Evolutionary conservation across 225 moss, liverwort and hornwort genomes (phyloP).

Genomic region (Asterella californica): DNA sequence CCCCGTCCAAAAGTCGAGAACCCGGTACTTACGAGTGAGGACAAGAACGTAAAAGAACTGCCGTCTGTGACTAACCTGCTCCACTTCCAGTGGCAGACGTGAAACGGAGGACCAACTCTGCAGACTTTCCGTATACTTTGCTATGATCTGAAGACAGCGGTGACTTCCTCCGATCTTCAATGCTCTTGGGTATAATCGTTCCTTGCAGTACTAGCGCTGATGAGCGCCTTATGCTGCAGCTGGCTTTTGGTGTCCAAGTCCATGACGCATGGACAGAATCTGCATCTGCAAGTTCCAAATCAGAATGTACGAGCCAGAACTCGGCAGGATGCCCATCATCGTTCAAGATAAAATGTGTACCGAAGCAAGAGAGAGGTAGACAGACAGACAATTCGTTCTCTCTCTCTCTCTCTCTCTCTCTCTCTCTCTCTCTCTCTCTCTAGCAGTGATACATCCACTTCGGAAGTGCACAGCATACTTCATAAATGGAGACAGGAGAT

Average conservation of each 20-base stretch:
- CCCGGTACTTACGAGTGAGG: not conserved
- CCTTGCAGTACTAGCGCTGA: not conserved
- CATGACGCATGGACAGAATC: not conserved
- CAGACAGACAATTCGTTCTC: not conserved
- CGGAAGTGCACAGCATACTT: not conserved
- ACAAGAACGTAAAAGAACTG: not conserved
- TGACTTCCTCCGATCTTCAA: too few species aligned
- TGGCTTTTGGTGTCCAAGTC: not conserved
- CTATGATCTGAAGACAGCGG: not conserved
- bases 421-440: not conserved
- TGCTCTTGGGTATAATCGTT: not conserved
- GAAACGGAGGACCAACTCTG: not conserved
- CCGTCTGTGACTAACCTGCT: not conserved
- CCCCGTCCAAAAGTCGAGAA: too few species aligned
- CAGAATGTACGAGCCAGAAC: not conserved
- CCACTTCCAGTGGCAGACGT: not conserved
- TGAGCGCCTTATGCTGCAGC: not conserved
- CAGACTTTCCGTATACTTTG: not conserved
- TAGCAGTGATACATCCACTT: not conserved
- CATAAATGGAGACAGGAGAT: not conserved
- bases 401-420: not conserved
- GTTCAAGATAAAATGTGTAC: not conserved
- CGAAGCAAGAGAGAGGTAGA: not conserved
- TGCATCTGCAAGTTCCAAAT: not conserved
- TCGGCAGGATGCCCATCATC: too few species aligned